phyloP scores from a whole-genome alignment of 306 rosid genomes.

The Fragaria iinumae region DNA sequence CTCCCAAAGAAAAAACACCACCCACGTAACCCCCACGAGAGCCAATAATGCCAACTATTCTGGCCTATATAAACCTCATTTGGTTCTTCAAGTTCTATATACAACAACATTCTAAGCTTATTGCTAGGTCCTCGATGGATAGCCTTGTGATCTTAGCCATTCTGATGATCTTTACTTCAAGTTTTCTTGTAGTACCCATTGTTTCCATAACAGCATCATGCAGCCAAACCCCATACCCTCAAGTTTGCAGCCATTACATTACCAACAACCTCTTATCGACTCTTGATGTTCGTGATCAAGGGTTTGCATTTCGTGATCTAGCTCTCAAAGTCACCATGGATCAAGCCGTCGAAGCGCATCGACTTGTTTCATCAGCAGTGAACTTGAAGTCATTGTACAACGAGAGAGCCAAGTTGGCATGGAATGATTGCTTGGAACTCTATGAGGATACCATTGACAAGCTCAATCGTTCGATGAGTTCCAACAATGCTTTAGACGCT shows the following conservation, averaged over 20 bases:
- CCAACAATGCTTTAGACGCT: conserved; percentile 38
- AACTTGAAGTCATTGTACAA: conserved; percentile 29
- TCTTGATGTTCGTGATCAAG: conserved; percentile 16
- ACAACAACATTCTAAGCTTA: background rate
- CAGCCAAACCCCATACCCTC: conserved; percentile 73
- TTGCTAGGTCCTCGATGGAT: conserved; percentile 29
- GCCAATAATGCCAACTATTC: background rate
- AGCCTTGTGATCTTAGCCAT: conserved; percentile 30
- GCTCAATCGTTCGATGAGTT: conserved; percentile 47
- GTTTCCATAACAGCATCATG: conserved; percentile 39
- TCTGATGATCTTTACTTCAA: conserved; percentile 21
- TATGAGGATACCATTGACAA: conserved; percentile 61
- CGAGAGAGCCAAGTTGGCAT: conserved; percentile 47
- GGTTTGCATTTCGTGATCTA: conserved; percentile 40
- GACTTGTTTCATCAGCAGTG: conserved; percentile 49
- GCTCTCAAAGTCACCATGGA: conserved; percentile 50
- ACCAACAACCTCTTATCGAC: conserved; percentile 36
- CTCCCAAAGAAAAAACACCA: background rate
- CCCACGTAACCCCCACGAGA: background rate
- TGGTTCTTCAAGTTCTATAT: conserved; percentile 8
- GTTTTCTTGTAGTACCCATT: conserved; percentile 31
- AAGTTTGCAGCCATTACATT: conserved; percentile 50
- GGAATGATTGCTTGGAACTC: conserved; percentile 71
- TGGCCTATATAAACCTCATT: conserved; percentile 39
- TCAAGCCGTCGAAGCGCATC: conserved; percentile 61